Conservation (phyloP, 1,284 basidiomycete genomes). For the Tilletia horrida region DNA sequence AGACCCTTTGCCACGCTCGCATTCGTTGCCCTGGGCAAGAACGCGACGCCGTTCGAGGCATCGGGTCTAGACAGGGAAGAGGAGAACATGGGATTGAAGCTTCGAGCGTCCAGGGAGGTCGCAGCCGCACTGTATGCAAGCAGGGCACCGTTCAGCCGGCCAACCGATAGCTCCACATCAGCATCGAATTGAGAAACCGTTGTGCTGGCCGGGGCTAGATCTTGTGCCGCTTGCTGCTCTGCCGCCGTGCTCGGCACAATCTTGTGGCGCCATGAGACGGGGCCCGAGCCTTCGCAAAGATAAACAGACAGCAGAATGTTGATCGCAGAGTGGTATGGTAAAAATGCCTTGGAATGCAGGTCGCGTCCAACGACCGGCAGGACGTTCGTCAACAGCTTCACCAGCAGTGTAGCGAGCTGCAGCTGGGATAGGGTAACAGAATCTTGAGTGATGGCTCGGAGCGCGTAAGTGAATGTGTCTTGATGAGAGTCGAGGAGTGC, state of each 20-base stretch:
- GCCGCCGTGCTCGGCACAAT: constrained; percentile 69
- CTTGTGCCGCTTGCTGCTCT: constrained; percentile 60
- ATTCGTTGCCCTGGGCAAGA: constrained; percentile 23
- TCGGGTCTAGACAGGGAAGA: constrained; percentile 34
- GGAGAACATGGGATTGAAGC: constrained; percentile 29
- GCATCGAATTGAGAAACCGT: constrained; percentile 30
- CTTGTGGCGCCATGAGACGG: constrained; percentile 60
- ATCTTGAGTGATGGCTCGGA: constrained; percentile 69
- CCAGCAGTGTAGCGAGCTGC: constrained; percentile 72
- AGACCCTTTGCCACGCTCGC: constrained; percentile 25
- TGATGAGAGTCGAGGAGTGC: constrained; percentile 74
- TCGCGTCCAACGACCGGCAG: constrained; percentile 69
- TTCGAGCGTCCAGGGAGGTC: neutral
- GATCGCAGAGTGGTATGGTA: constrained; percentile 69
- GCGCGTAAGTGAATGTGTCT: constrained; percentile 72
- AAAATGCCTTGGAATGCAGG: constrained; percentile 66
- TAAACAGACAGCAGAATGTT: constrained; percentile 72
- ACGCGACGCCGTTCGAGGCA: constrained; percentile 59
- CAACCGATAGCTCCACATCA: constrained; percentile 31
- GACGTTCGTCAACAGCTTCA: constrained; percentile 67
- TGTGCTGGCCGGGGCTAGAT: constrained; percentile 53
- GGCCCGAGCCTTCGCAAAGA: constrained; percentile 62
- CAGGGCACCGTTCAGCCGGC: constrained; percentile 35
- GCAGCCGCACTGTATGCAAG: constrained; percentile 46
- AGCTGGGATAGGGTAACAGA: constrained; percentile 66